Percentiles rank a stretch among this genome's conserved stretches.
These are phyloP conservation scores for Tuber magnatum DNA, from an alignment of 495 filamentous ascomycete genomes.

Conservation along the genomic window DNA sequence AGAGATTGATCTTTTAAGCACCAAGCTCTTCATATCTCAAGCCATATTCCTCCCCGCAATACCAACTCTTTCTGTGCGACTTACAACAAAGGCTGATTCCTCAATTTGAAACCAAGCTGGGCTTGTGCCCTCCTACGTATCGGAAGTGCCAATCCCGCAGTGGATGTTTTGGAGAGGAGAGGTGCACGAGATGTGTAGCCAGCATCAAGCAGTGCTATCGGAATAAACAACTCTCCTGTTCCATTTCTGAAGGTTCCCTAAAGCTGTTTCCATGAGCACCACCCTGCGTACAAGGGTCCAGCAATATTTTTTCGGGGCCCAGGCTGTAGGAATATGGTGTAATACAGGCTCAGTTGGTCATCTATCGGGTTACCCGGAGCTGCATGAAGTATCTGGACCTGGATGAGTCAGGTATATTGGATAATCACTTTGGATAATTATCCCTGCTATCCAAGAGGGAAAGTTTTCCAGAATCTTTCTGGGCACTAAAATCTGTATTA, in stretches of 20 bases:
- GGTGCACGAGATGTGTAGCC: not conserved
- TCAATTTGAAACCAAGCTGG: not conserved
- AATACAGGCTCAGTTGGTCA: not conserved
- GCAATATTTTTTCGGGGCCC: not conserved
- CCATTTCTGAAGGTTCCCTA: not conserved
- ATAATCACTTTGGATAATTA: no score
- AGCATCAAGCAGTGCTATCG: not conserved
- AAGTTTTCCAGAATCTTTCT: no score
- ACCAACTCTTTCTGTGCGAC: no score
- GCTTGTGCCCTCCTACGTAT: not conserved
- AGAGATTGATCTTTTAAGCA: no score
- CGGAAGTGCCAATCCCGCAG: not conserved
- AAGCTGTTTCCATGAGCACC: not conserved
- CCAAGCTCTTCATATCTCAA: no score
- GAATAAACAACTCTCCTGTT: not conserved
- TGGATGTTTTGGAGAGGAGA: not conserved
- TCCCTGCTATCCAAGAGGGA: no score
- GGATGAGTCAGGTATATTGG: not conserved
- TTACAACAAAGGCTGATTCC: no score
- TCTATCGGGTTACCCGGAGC: not conserved
- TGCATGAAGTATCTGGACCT: not conserved
- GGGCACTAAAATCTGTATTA: no score
- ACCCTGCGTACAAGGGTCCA: not conserved
- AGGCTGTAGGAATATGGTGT: not conserved
- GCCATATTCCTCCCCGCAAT: no score